Conservation (phyloP, 202 grass and related monocot genomes). For the Dendrocalamus latiflorus region DNA sequence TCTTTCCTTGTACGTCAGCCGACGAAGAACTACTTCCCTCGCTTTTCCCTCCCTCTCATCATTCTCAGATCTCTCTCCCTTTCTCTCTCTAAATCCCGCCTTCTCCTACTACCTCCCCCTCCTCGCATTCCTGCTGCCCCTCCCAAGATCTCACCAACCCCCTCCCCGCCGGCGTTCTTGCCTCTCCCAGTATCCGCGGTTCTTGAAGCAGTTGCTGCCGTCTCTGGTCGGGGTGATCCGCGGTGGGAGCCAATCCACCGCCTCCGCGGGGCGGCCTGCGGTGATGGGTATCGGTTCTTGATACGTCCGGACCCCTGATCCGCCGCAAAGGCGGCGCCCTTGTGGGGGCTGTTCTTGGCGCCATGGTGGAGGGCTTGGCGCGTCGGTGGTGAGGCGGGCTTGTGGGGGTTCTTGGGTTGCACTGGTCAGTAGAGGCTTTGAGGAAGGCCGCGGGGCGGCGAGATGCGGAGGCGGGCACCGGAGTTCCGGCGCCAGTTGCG, state of each 20-base stretch:
- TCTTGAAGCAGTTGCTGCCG: constrained; percentile 5
- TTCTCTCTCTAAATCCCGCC: constrained; percentile 12
- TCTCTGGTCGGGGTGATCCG: constrained; percentile 5
- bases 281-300: constrained; percentile 16
- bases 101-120: neutral
- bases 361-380: constrained; percentile 22
- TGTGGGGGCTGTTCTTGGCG: constrained; percentile 1
- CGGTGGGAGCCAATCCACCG: constrained; percentile 1
- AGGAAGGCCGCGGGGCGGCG: constrained; percentile 3
- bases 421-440: neutral
- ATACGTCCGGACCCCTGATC: constrained; percentile 29
- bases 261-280: neutral
- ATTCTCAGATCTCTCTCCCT: too few relatives aligned
- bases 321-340: constrained; percentile 35
- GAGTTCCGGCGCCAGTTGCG: constrained; percentile 68
- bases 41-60: neutral
- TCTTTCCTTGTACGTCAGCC: constrained; percentile 58
- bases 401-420: constrained; percentile 18
- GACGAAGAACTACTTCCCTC: constrained; percentile 26
- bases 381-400: constrained; percentile 23
- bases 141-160: constrained; percentile 32
- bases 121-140: constrained; percentile 21
- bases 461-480: constrained; percentile 58
- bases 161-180: constrained; percentile 1
- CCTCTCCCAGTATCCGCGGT: constrained; percentile 1